These are phyloP conservation scores for Pseudogymnoascus destructans DNA, from an alignment of 2,329 filamentous ascomycete genomes.

Conservation along the genomic window DNA sequence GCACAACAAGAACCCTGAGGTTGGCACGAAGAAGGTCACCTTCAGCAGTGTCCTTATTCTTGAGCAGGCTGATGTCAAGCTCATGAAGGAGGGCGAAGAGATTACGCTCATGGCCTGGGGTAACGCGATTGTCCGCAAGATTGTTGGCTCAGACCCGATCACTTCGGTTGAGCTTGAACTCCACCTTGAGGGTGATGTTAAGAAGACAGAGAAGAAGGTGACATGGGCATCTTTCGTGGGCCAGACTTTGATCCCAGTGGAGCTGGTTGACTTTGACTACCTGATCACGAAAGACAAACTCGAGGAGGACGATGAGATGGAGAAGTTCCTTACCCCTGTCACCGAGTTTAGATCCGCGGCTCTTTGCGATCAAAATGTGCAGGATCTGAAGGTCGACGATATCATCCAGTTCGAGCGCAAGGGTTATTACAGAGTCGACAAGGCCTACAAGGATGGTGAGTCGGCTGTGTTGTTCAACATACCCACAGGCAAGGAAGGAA, in stretches of 20 bases:
- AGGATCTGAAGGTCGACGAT: slow-evolving; percentile 67
- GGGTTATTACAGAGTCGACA: slow-evolving; percentile 81
- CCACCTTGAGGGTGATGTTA: slow-evolving; percentile 86
- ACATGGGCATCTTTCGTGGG: slow-evolving; percentile 75
- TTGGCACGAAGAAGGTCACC: slow-evolving; percentile 76
- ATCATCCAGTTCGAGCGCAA: slow-evolving; percentile 93
- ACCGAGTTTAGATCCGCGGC: slow-evolving; percentile 66
- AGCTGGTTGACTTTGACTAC: slow-evolving; percentile 91
- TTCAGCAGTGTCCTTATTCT: slow-evolving; percentile 65
- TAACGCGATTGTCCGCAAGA: slow-evolving; percentile 65
- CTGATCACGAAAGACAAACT: slow-evolving; percentile 91
- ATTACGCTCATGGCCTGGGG: slow-evolving; percentile 97
- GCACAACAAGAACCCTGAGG: slow-evolving; percentile 75
- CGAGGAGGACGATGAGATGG: slow-evolving; percentile 72
- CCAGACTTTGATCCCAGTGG: slow-evolving; percentile 65
- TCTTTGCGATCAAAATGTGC: slow-evolving; percentile 68
- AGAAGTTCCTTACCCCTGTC: slow-evolving; percentile 68
- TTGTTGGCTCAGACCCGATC: slow-evolving; percentile 46
- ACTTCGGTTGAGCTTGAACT: slow-evolving; percentile 66
- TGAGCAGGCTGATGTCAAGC: slow-evolving; percentile 75
- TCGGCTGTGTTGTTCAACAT: slow-evolving; percentile 55
- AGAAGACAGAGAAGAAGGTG: slow-evolving; percentile 91
- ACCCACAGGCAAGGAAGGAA: slow-evolving; percentile 45
- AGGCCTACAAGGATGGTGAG: slow-evolving; percentile 42
- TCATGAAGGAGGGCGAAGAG: slow-evolving; percentile 74